These are phyloP conservation scores for Tulasnella sp. DNA, from an alignment of 768 basidiomycete genomes.

Conservation along the genomic window DNA sequence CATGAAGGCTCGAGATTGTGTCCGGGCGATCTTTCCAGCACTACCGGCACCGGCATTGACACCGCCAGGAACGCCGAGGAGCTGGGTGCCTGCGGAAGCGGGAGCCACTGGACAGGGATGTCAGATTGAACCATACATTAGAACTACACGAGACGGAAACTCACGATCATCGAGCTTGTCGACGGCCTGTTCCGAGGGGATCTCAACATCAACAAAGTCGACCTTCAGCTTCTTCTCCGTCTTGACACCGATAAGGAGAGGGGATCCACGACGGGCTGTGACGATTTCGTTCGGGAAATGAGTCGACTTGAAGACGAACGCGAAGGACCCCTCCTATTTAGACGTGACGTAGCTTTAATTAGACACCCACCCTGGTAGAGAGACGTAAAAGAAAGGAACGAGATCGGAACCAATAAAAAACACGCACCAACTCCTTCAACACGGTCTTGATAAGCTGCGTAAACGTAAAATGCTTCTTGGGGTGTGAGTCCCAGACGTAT, in stretches of 20 bases:
- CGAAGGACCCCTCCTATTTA: slow-evolving; percentile 80
- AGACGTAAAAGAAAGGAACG: neutral
- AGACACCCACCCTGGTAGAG: neutral
- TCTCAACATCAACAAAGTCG: slow-evolving; percentile 98
- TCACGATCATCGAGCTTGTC: slow-evolving; percentile 33
- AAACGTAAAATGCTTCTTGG: slow-evolving; percentile 75
- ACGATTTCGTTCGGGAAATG: slow-evolving; percentile 97
- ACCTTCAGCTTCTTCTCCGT: slow-evolving; percentile 99
- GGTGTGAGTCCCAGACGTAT: slow-evolving; percentile 91
- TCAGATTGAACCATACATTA: neutral
- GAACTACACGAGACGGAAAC: slow-evolving; percentile 19
- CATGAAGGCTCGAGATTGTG: slow-evolving; percentile 96
- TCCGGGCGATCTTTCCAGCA: slow-evolving; percentile 65
- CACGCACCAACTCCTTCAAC: slow-evolving; percentile 68
- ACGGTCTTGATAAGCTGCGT: slow-evolving; percentile 90
- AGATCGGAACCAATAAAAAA: neutral
- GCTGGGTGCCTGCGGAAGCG: slow-evolving; percentile 22
- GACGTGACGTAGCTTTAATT: neutral
- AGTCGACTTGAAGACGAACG: slow-evolving; percentile 94
- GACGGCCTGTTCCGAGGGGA: slow-evolving; percentile 61
- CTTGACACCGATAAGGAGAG: slow-evolving; percentile 95
- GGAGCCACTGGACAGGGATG: slow-evolving; percentile 30
- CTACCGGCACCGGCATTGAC: slow-evolving; percentile 35
- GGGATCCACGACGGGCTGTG: slow-evolving; percentile 92
- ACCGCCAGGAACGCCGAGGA: slow-evolving; percentile 35